Conservation (phyloP, 1,284 basidiomycete species). For the Sanghuangporus sanghuang region DNA sequence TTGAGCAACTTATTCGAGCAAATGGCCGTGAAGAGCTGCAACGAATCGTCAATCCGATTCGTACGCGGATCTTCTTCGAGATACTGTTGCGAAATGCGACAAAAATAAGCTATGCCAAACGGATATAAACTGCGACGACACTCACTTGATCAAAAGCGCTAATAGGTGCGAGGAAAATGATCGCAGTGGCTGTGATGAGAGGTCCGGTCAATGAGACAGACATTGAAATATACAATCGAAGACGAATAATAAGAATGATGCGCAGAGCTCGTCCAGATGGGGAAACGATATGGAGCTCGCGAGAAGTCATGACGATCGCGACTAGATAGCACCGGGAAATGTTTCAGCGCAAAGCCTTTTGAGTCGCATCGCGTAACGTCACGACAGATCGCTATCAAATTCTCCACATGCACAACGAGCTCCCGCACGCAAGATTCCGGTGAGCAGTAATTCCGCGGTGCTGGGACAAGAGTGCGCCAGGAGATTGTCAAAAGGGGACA, state of each 20-base stretch:
- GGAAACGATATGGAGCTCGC: not conserved
- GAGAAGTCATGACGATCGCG: not conserved
- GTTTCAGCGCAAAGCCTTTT: not conserved
- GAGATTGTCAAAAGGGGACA: not conserved
- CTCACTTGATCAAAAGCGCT: conserved; percentile 77
- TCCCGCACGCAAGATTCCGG: not conserved
- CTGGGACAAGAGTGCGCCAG: not conserved
- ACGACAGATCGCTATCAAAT: not conserved
- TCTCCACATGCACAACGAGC: not conserved
- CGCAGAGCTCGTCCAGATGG: not conserved
- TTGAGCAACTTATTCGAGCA: conserved; percentile 70
- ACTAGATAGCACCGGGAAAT: not conserved
- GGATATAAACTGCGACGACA: conserved; percentile 6
- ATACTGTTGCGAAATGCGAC: conserved; percentile 41
- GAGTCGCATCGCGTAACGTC: conserved; percentile 6
- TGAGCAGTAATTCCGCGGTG: not conserved
- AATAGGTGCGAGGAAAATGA: conserved; percentile 74
- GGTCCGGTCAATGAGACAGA: not conserved
- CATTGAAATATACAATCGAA: not conserved
- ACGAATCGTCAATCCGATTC: conserved; percentile 75
- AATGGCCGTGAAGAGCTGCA: conserved; percentile 68
- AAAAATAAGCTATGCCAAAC: not conserved
- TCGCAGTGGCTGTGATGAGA: conserved; percentile 50
- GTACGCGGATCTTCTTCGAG: conserved; percentile 73
- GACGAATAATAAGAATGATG: not conserved